A percentile compares a stretch with the other conserved stretches of the same genome.
phyloP scores from a whole-genome alignment of 768 basidiomycete species.

The Russula sp. region DNA sequence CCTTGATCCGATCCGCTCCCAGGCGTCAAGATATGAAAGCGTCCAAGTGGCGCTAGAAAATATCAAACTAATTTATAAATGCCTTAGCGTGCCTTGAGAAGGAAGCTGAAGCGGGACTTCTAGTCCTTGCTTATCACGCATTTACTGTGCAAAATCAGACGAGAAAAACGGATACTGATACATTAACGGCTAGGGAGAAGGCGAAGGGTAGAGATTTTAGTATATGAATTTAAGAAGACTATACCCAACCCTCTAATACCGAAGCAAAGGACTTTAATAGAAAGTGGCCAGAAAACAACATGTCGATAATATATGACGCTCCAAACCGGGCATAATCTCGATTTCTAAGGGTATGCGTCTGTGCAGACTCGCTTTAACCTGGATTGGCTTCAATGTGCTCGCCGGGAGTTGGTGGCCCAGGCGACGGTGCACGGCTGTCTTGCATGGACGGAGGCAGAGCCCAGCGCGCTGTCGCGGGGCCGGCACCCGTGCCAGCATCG shows the following conservation, averaged over 20 bases:
- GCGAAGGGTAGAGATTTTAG: neutral
- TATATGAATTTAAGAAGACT: neutral
- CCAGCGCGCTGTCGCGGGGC: constrained; percentile 28
- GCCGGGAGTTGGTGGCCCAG: constrained; percentile 10
- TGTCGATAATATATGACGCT: neutral
- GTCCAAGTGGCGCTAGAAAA: too few relatives aligned
- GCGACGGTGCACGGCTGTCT: constrained; percentile 20
- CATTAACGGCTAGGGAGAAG: neutral
- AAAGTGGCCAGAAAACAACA: neutral
- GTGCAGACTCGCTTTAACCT: neutral
- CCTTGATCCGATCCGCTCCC: too few relatives aligned
- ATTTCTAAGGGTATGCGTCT: neutral
- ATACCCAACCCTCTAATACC: neutral
- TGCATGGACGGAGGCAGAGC: constrained; percentile 24
- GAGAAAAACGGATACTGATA: neutral
- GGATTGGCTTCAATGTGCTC: neutral
- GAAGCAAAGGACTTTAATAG: neutral
- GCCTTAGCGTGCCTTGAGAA: too few relatives aligned
- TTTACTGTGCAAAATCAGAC: too few relatives aligned
- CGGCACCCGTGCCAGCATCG: constrained; percentile 34
- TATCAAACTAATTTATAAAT: too few relatives aligned
- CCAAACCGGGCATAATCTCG: neutral
- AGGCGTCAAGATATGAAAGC: too few relatives aligned
- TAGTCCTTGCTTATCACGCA: too few relatives aligned
- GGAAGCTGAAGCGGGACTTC: too few relatives aligned